Conservation (phyloP, 768 basidiomycete species). For the Amanita rubescens region DNA sequence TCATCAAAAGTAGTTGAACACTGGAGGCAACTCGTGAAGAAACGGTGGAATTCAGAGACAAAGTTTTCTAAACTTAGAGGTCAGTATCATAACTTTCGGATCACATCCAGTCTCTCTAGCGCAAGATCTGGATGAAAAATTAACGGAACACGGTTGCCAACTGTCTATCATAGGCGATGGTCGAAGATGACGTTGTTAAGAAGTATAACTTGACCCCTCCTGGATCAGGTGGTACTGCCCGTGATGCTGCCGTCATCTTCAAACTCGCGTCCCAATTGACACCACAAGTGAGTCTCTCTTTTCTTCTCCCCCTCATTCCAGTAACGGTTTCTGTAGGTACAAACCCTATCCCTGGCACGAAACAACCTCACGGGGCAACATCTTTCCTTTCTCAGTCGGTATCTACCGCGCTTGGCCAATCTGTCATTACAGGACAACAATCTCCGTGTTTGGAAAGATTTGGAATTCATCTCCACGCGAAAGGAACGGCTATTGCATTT, state of each 20-base stretch:
- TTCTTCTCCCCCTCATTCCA: too few relatives aligned
- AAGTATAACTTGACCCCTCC: constrained; percentile 66
- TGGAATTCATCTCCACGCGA: constrained; percentile 54
- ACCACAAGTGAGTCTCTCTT: constrained; percentile 46
- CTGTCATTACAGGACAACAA: constrained; percentile 77
- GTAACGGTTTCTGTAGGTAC: constrained; percentile 36
- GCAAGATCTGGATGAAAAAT: constrained; percentile 7
- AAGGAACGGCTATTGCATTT: constrained; percentile 55
- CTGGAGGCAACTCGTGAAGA: constrained; percentile 72
- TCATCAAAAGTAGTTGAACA: constrained; percentile 42
- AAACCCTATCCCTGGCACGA: constrained; percentile 81
- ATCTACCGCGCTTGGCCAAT: constrained; percentile 73
- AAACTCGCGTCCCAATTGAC: constrained; percentile 76
- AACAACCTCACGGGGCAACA: constrained; percentile 54
- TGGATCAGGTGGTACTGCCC: constrained; percentile 54
- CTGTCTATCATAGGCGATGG: constrained; percentile 50
- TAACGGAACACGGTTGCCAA: constrained; percentile 4
- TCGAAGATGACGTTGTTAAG: constrained; percentile 68
- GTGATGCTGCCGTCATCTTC: constrained; percentile 80
- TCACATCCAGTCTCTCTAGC: constrained; percentile 7
- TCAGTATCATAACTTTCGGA: constrained; percentile 29
- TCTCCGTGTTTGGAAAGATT: constrained; percentile 60
- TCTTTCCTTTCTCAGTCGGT: constrained; percentile 57
- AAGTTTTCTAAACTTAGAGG: constrained; percentile 80
- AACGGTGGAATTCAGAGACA: constrained; percentile 61